phyloP scores from a whole-genome alignment of 148 eudicot genomes.

The Amaranthus palmeri region DNA sequence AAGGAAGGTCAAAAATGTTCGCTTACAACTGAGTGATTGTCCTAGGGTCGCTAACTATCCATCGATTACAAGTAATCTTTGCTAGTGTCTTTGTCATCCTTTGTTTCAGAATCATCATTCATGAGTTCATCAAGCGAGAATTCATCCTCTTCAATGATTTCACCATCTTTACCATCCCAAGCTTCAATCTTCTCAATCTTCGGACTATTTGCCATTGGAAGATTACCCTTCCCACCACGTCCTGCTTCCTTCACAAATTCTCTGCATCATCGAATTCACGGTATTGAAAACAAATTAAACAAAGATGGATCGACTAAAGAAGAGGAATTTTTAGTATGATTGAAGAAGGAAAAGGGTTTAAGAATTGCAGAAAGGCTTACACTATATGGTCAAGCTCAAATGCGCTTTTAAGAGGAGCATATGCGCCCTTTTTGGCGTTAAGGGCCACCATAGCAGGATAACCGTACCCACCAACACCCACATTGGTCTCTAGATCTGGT shows the following conservation, averaged over 20 bases:
- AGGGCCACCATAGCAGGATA: slow-evolving; percentile 97
- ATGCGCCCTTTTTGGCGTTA: slow-evolving; percentile 76
- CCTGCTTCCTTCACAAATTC: slow-evolving; percentile 91
- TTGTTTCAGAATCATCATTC: slow-evolving; percentile 47
- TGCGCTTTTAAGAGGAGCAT: slow-evolving; percentile 84
- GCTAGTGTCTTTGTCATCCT: slow-evolving; percentile 12
- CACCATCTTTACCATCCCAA: slow-evolving; percentile 98
- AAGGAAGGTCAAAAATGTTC: neutral
- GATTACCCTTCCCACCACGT: slow-evolving; percentile 81
- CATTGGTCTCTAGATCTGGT: slow-evolving; percentile 82
- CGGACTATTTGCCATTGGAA: slow-evolving; percentile 54
- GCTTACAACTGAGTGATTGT: neutral
- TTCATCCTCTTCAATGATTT: slow-evolving; percentile 87
- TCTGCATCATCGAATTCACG: slow-evolving; percentile 39
- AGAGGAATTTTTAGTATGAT: neutral
- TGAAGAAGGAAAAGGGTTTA: no score
- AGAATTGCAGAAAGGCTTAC: slow-evolving; percentile 39
- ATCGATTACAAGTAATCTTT: slow-evolving; percentile 54
- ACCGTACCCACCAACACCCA: slow-evolving; percentile 96
- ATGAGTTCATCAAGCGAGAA: slow-evolving; percentile 97
- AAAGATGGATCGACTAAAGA: neutral
- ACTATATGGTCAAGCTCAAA: slow-evolving; percentile 71
- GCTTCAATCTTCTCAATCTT: slow-evolving; percentile 52
- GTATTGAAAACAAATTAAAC: neutral
- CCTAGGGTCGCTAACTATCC: slow-evolving; percentile 19